phyloP scores from a whole-genome alignment of 2,329 filamentous ascomycete genomes.

The Graphilbum sp. region DNA sequence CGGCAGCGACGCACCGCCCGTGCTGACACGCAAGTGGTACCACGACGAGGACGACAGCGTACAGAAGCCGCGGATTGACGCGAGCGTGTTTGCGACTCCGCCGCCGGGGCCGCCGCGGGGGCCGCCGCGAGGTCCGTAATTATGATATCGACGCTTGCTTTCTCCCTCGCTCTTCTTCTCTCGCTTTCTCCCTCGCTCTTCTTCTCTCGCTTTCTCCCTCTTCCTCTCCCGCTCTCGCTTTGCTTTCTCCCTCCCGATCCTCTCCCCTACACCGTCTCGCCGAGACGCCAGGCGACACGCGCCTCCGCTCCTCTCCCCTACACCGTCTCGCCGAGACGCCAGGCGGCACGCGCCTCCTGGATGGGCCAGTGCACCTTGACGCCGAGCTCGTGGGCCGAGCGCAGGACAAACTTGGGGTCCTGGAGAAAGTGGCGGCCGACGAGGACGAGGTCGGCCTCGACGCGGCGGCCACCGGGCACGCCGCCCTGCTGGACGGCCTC shows the following conservation, averaged over 20 bases:
- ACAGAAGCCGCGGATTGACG: background rate
- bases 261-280: too few species aligned
- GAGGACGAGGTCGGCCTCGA: conserved; percentile 53
- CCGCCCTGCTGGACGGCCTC: conserved; percentile 32
- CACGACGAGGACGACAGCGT: background rate
- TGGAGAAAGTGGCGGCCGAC: conserved; percentile 64
- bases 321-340: background rate
- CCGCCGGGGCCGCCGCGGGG: too few species aligned
- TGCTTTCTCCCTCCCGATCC: too few species aligned
- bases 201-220: too few species aligned
- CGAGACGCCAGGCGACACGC: too few species aligned
- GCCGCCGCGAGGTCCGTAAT: background rate
- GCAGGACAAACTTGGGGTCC: conserved; percentile 64
- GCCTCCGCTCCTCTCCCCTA: background rate
- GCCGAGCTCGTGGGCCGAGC: conserved; percentile 54
- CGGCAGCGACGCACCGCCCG: background rate
- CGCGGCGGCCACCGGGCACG: conserved; percentile 14
- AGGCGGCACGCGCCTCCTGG: conserved; percentile 35
- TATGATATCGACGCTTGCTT: too few species aligned
- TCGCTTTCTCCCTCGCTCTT: too few species aligned
- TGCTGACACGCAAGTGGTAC: conserved; percentile 6
- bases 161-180: too few species aligned
- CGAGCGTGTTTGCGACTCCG: too few species aligned
- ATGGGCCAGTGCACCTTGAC: conserved; percentile 56
- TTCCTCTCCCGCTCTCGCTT: too few species aligned